A percentile compares a stretch with the other conserved stretches of the same genome.
Evolutionary conservation across 2,329 filamentous ascomycete genomes (phyloP).

Genomic region (Metarhizium robertsii): DNA sequence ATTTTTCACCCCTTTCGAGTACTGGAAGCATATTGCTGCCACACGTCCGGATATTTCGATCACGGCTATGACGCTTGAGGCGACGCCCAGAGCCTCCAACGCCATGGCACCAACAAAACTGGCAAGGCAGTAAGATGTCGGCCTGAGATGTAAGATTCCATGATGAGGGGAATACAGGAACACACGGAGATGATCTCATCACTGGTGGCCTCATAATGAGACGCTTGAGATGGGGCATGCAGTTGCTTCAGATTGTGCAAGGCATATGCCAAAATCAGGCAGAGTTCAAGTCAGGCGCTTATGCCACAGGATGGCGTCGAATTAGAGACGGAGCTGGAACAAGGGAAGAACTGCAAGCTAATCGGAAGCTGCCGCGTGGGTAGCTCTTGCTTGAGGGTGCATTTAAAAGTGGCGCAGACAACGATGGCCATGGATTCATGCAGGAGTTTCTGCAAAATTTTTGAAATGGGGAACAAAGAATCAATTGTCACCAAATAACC

Average conservation of each 20-base stretch:
- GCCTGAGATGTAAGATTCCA: background rate
- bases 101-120: background rate
- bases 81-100: constrained; percentile 11
- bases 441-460: no score
- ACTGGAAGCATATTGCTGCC: constrained; percentile 21
- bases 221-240: background rate
- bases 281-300: background rate
- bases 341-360: background rate
- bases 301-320: background rate
- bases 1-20: constrained; percentile 21
- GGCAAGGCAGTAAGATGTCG: background rate
- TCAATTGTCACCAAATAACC: no score
- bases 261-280: background rate
- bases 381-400: background rate
- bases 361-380: background rate
- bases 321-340: background rate
- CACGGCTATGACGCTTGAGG: constrained; percentile 27
- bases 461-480: no score
- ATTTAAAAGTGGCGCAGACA: background rate
- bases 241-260: background rate
- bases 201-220: background rate
- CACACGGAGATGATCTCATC: background rate
- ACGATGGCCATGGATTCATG: no score
- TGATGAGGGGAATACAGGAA: background rate
- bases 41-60: constrained; percentile 27